phyloP scores from a whole-genome alignment of 2,329 filamentous ascomycete genomes.

The Penicillium brevicompactum region DNA sequence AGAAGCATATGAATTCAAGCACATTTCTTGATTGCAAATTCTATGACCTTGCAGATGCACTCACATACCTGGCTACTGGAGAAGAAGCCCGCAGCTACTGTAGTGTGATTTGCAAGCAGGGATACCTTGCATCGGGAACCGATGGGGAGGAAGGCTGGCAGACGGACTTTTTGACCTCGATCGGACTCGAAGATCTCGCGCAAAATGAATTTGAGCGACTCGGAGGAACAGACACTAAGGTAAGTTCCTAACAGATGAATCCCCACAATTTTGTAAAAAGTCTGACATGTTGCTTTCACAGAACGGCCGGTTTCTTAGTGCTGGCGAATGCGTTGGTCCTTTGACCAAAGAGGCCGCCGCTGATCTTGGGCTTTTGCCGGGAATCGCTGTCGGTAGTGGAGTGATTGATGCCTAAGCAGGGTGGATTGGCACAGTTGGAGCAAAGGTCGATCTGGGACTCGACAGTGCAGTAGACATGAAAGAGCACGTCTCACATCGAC shows the following conservation, averaged over 20 bases:
- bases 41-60: slow-evolving; percentile 84
- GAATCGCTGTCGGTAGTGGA: slow-evolving; percentile 88
- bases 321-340: slow-evolving; percentile 81
- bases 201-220: background rate
- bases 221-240: background rate
- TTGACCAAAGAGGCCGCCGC: slow-evolving; percentile 78
- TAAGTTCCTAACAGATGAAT: background rate
- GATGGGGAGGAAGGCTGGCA: slow-evolving; percentile 71
- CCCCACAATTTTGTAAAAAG: background rate
- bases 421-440: slow-evolving; percentile 94
- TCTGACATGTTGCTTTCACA: slow-evolving; percentile 42
- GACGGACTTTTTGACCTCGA: background rate
- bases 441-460: slow-evolving; percentile 75
- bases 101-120: slow-evolving; percentile 93
- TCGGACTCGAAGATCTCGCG: background rate
- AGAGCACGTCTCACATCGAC: slow-evolving; percentile 60
- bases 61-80: slow-evolving; percentile 88
- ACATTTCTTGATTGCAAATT: slow-evolving; percentile 90
- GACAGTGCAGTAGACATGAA: slow-evolving; percentile 47
- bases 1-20: slow-evolving; percentile 90
- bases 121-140: slow-evolving; percentile 86
- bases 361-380: slow-evolving; percentile 77
- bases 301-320: slow-evolving; percentile 85
- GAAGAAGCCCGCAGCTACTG: slow-evolving; percentile 87
- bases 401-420: slow-evolving; percentile 96